Percentiles rank a stretch among this genome's conserved stretches.
These are phyloP conservation scores for Cicer judaicum DNA, from an alignment of 306 rosid genomes.

Conservation along the genomic window DNA sequence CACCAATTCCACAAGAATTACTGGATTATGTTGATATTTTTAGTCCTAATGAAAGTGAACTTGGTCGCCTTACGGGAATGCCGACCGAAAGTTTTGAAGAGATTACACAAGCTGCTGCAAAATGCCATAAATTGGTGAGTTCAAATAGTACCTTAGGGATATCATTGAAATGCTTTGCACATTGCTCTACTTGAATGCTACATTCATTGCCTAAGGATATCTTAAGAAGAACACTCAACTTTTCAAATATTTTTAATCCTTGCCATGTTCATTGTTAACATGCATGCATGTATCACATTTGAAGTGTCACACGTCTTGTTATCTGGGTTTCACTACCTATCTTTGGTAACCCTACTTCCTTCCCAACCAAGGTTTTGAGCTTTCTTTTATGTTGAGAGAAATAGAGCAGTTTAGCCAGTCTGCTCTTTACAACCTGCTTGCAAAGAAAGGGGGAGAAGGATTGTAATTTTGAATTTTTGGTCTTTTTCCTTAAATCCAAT, in stretches of 20 bases:
- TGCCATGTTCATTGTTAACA: background rate
- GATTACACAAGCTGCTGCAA: slow-evolving; percentile 63
- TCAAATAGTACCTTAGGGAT: slow-evolving; percentile 15
- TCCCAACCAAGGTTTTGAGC: slow-evolving; percentile 6
- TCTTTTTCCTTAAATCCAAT: slow-evolving; percentile 27
- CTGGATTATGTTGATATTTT: slow-evolving; percentile 71
- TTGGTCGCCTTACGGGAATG: slow-evolving; percentile 73
- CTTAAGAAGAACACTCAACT: background rate
- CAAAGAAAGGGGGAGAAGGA: background rate
- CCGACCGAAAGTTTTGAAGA: slow-evolving; percentile 74
- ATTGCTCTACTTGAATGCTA: slow-evolving; percentile 27
- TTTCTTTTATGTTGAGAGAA: background rate
- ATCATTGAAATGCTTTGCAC: background rate
- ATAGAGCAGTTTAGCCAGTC: background rate
- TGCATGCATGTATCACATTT: slow-evolving; percentile 23
- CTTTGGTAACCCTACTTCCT: slow-evolving; percentile 10
- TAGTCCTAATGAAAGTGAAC: slow-evolving; percentile 92
- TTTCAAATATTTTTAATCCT: slow-evolving; percentile 6
- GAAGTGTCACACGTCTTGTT: background rate
- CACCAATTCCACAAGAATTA: slow-evolving; percentile 74
- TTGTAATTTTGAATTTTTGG: background rate
- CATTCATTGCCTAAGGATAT: slow-evolving; percentile 17
- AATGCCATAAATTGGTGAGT: slow-evolving; percentile 82
- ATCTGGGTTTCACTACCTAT: slow-evolving; percentile 17
- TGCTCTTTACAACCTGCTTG: background rate